A percentile compares a stretch with the other conserved stretches of the same genome.
phyloP scores from a whole-genome alignment of 345 rosid genomes.

The Stellera chamaejasme region DNA sequence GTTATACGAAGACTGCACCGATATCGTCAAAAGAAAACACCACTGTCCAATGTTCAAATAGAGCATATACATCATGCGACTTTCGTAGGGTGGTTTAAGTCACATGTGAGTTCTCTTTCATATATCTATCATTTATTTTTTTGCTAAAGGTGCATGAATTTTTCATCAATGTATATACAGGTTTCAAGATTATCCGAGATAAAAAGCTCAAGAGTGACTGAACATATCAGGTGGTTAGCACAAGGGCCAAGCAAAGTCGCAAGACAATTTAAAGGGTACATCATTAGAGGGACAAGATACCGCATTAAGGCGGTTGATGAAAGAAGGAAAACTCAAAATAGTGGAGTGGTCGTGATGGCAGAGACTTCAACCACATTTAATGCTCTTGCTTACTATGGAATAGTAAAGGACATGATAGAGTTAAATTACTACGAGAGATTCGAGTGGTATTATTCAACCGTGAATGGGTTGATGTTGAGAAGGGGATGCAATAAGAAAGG shows the following conservation, averaged over 20 bases:
- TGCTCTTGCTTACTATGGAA: neutral
- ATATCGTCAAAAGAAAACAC: neutral
- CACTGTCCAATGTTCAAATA: neutral
- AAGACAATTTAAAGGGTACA: neutral
- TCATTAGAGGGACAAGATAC: neutral
- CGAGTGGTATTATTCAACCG: neutral
- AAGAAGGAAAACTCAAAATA: conserved; percentile 3
- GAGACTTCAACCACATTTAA: neutral
- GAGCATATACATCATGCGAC: no score
- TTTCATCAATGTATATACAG: neutral
- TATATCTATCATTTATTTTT: no score
- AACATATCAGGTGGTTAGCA: neutral
- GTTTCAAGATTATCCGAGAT: neutral
- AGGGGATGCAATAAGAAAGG: neutral
- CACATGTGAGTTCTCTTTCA: neutral
- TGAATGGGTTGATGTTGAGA: neutral
- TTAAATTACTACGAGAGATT: neutral
- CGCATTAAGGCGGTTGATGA: neutral
- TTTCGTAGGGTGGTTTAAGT: neutral
- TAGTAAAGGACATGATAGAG: neutral
- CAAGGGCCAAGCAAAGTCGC: neutral
- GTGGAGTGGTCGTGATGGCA: neutral
- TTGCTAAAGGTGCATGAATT: no score
- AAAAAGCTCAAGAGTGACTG: neutral
- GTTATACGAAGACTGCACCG: neutral